Evolutionary conservation across 148 eudicot species (phyloP).

Genomic region (Chenopodium album): DNA sequence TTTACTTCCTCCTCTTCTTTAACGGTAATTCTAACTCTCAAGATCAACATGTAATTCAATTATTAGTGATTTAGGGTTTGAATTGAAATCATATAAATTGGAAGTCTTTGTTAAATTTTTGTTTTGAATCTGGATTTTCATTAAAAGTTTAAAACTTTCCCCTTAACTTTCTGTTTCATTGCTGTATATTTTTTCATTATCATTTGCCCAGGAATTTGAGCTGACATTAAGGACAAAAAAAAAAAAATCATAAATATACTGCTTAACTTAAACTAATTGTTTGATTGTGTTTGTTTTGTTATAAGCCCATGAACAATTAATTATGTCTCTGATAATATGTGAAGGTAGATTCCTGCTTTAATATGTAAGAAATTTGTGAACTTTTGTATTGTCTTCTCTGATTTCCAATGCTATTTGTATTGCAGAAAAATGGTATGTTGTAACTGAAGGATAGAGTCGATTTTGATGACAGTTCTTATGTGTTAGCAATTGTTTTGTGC

Average conservation of each 20-base stretch:
- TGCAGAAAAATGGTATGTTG: slow-evolving; percentile 4
- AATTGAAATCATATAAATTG: neutral
- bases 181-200: no score
- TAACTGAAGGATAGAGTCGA: neutral
- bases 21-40: neutral
- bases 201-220: no score
- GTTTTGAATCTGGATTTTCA: neutral
- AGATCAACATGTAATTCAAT: neutral
- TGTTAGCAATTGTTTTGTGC: neutral
- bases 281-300: no score
- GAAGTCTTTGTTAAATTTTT: no score
- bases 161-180: no score
- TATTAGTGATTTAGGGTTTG: neutral
- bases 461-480: neutral
- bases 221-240: no score
- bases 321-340: no score
- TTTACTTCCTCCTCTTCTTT: neutral
- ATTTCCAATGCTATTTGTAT: neutral
- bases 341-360: no score
- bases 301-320: no score
- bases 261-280: no score
- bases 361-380: neutral
- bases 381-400: neutral
- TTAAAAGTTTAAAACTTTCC: no score
- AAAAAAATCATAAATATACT: no score